These are phyloP conservation scores for Silene coronaria DNA, from an alignment of 179 eudicot genomes.

Conservation along the genomic window DNA sequence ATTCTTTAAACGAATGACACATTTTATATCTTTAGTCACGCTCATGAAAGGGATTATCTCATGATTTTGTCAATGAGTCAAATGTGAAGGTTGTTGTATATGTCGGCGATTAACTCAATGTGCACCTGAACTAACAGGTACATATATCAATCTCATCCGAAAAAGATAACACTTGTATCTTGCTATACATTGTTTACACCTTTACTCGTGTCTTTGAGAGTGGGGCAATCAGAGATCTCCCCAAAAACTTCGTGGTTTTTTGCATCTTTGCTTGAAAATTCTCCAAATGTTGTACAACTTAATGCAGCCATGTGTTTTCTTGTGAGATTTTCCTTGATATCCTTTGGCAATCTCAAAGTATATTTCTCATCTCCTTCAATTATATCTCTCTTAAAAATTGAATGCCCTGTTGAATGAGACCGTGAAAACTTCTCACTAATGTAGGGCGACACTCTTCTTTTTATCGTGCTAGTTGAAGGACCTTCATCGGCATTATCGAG, in stretches of 20 bases:
- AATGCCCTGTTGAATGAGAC: slow-evolving; percentile 73
- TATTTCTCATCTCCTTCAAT: slow-evolving; percentile 29
- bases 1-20: neutral
- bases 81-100: neutral
- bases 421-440: slow-evolving; percentile 33
- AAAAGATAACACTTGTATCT: neutral
- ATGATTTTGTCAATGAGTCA: neutral
- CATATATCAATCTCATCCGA: neutral
- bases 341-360: slow-evolving; percentile 38
- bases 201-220: neutral
- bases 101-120: neutral
- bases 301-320: slow-evolving; percentile 21
- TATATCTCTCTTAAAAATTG: slow-evolving; percentile 25
- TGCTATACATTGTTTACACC: slow-evolving; percentile 7
- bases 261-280: neutral
- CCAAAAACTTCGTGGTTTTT: slow-evolving; percentile 11
- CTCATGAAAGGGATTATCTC: neutral
- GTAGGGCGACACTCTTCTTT: slow-evolving; percentile 3
- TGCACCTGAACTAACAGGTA: neutral
- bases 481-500: neutral
- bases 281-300: slow-evolving; percentile 33
- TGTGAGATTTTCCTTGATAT: slow-evolving; percentile 18
- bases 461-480: neutral
- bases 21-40: neutral
- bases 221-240: neutral